These are phyloP conservation scores for Xylona heveae DNA, from an alignment of 495 filamentous ascomycete species.

Conservation along the genomic window DNA sequence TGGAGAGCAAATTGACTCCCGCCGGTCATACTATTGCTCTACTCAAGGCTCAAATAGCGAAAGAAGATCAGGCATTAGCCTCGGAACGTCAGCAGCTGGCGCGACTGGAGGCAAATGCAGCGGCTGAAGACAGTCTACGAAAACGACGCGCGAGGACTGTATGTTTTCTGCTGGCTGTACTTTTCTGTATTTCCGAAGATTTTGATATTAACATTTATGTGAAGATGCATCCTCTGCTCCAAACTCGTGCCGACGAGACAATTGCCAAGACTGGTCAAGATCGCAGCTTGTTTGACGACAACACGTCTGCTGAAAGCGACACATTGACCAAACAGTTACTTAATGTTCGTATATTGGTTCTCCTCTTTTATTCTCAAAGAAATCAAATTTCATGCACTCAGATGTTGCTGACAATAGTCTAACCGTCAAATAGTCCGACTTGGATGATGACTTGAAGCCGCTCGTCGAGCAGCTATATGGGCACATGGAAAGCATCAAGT, in stretches of 20 bases:
- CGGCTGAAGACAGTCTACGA: conserved; percentile 22
- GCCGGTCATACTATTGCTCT: conserved; percentile 30
- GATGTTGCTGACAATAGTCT: too few relatives aligned
- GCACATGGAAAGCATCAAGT: conserved; percentile 35
- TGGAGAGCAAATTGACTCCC: conserved; percentile 31
- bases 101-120: conserved; percentile 31
- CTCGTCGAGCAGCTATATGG: conserved; percentile 25
- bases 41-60: conserved; percentile 29
- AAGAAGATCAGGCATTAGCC: conserved; percentile 28
- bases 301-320: too few relatives aligned
- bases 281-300: too few relatives aligned
- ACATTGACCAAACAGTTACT: too few relatives aligned
- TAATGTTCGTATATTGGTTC: too few relatives aligned
- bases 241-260: too few relatives aligned
- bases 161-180: conserved; percentile 9
- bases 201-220: background rate
- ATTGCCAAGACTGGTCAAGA: too few relatives aligned
- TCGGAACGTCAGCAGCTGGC: conserved; percentile 26
- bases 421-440: conserved; percentile 1
- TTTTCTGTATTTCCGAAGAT: background rate
- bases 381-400: too few relatives aligned
- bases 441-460: conserved; percentile 14
- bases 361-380: too few relatives aligned
- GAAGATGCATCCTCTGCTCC: conserved; percentile 24
- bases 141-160: conserved; percentile 26